Evolutionary conservation across 352 stramenopile species (phyloP).

Genomic region (Pythium sp.): DNA sequence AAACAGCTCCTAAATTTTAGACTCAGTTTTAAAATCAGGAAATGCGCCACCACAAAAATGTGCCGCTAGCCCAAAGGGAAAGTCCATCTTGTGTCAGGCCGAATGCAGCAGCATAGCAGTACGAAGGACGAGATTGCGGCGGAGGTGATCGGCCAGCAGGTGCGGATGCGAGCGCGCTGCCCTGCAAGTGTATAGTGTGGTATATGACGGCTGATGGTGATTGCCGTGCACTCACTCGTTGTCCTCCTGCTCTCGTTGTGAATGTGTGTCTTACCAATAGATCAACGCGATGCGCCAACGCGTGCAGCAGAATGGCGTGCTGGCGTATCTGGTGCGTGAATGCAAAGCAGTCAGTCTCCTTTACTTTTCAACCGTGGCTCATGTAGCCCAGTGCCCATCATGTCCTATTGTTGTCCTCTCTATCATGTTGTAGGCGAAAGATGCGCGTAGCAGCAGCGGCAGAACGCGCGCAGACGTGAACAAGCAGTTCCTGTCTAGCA

Average conservation of each 20-base stretch:
- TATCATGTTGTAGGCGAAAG: slow-evolving; percentile 20
- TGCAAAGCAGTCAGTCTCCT: neutral
- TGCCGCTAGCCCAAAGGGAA: too few species aligned
- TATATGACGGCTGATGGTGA: neutral
- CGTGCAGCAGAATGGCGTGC: slow-evolving; percentile 38
- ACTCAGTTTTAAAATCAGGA: too few species aligned
- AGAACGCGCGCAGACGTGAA: slow-evolving; percentile 48
- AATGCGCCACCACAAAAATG: too few species aligned
- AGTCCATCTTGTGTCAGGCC: too few species aligned
- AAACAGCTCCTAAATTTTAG: too few species aligned
- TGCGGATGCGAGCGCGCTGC: neutral
- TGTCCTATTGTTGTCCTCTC: neutral
- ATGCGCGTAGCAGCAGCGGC: neutral
- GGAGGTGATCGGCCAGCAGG: slow-evolving; percentile 8
- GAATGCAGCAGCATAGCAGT: too few species aligned
- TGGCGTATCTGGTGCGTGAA: slow-evolving; percentile 49
- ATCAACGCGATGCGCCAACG: slow-evolving; percentile 33
- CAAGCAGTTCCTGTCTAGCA: slow-evolving; percentile 62
- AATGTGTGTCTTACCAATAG: slow-evolving; percentile 7
- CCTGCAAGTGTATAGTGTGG: neutral
- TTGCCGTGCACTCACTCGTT: neutral
- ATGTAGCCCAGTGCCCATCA: neutral
- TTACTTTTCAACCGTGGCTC: neutral
- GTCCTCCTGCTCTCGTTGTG: neutral
- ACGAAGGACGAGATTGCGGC: slow-evolving; percentile 4